phyloP scores from a whole-genome alignment of 768 basidiomycete genomes.

The Leccinum longicurvipes region DNA sequence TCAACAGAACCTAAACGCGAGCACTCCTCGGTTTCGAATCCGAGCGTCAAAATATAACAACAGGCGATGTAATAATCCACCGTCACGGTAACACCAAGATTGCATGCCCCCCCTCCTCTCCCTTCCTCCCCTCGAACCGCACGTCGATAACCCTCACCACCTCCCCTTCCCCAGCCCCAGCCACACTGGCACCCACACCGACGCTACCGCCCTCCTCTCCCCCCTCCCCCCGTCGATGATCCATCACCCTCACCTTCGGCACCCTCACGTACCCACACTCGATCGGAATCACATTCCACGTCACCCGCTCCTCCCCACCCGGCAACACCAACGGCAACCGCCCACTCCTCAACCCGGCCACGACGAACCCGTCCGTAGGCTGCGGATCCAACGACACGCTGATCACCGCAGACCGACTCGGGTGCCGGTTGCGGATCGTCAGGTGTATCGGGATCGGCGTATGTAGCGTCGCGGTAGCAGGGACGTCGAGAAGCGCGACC shows the following conservation, averaged over 20 bases:
- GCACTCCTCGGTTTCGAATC: too few relatives aligned
- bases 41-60: too few relatives aligned
- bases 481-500: slow-evolving; percentile 61
- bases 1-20: too few relatives aligned
- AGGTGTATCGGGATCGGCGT: slow-evolving; percentile 52
- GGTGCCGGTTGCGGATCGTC: slow-evolving; percentile 63
- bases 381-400: slow-evolving; percentile 72
- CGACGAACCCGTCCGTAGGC: slow-evolving; percentile 66
- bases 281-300: slow-evolving; percentile 69
- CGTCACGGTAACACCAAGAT: too few relatives aligned
- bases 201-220: too few relatives aligned
- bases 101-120: too few relatives aligned
- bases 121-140: too few relatives aligned
- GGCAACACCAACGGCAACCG: slow-evolving; percentile 72
- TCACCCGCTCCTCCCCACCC: slow-evolving; percentile 59
- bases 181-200: too few relatives aligned
- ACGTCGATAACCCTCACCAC: too few relatives aligned
- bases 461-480: slow-evolving; percentile 64
- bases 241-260: slow-evolving; percentile 59
- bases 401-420: slow-evolving; percentile 63
- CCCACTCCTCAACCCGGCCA: slow-evolving; percentile 69
- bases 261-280: slow-evolving; percentile 67
- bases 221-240: slow-evolving; percentile 37
- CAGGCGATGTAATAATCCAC: too few relatives aligned
- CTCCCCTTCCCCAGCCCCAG: too few relatives aligned